phyloP scores from a whole-genome alignment of 768 basidiomycete genomes.

The Serendipita sp. region DNA sequence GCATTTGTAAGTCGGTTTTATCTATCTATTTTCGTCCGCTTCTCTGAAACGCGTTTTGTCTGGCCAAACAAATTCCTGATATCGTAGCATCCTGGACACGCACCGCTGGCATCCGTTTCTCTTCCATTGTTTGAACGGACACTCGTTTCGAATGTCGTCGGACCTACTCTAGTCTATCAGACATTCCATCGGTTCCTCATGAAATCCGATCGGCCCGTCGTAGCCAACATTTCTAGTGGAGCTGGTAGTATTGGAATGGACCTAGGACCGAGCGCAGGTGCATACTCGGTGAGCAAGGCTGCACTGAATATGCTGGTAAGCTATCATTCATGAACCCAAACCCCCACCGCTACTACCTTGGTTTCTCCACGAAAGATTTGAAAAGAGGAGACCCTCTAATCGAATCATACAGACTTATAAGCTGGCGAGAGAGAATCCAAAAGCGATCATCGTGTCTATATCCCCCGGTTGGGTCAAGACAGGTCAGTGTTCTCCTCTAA shows the following conservation, averaged over 20 bases:
- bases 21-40: background rate
- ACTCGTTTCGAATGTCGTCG: constrained; percentile 21
- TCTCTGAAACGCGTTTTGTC: background rate
- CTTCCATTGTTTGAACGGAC: background rate
- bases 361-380: no score
- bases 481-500: constrained; percentile 14
- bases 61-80: background rate
- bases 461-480: constrained; percentile 28
- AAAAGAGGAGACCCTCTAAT: background rate
- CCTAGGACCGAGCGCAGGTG: constrained; percentile 16
- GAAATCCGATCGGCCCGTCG: constrained; percentile 17
- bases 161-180: constrained; percentile 22
- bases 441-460: constrained; percentile 19
- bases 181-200: constrained; percentile 21
- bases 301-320: constrained; percentile 27
- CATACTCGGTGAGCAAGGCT: constrained; percentile 24
- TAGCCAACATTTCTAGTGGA: constrained; percentile 21
- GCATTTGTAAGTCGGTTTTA: constrained; percentile 18
- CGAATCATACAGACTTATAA: constrained; percentile 21
- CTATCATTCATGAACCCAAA: background rate
- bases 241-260: constrained; percentile 21
- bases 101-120: background rate
- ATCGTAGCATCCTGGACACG: background rate
- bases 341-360: no score
- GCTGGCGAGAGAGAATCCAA: constrained; percentile 20